Evolutionary conservation across 1,284 basidiomycete genomes (phyloP), one percentile per base, ranked within the genome.

Genomic region (Tylopilus sp.): DNA sequence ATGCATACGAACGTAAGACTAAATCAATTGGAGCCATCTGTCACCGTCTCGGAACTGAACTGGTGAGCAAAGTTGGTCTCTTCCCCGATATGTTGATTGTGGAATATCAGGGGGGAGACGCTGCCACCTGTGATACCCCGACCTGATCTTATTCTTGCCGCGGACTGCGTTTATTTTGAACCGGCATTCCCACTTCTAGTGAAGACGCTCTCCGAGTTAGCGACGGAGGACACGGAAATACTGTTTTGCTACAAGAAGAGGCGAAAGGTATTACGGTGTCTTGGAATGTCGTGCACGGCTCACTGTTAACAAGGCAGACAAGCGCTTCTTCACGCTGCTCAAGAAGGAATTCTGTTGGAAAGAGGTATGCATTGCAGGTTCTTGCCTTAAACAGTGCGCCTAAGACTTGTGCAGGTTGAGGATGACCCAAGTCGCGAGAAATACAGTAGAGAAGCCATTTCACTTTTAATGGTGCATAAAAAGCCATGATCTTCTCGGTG

Each of bases 101-200:
- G 29, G 52, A 55, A 45, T 42, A 57, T 46, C 58, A 87, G 86
- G 86, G 86, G 85, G 28, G 70, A 74, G 28, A 70, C 77, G 8
- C 61, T 80, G 45, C 78, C 83, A 25, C 43, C 59, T 33, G 64
- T 71, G 20, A 72, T 84, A 17, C 65, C 70, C 22, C 68, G 58
- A 17, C 80, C 85, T 8, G 83, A 92, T 61, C 57, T 96, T 25
- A 78, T 94, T 52, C 77, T 94, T 7, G 90, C 90, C 1, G 92
- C 93, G 1, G 94, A 98, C 67, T 98, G 94, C 64, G 93, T 98
- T 7, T 98, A 98, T 73, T 92, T 93, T 61, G 94, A 97, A 72
- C 90, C 91, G n/a, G 88, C 92, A 0, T 98, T 97, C 64, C 88
- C 93, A 4, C 80, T 95, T 15, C 81, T 98, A 2, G 88, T 95